phyloP scores from a whole-genome alignment of 2,329 filamentous ascomycete genomes.

The Ophiobolus disseminans region DNA sequence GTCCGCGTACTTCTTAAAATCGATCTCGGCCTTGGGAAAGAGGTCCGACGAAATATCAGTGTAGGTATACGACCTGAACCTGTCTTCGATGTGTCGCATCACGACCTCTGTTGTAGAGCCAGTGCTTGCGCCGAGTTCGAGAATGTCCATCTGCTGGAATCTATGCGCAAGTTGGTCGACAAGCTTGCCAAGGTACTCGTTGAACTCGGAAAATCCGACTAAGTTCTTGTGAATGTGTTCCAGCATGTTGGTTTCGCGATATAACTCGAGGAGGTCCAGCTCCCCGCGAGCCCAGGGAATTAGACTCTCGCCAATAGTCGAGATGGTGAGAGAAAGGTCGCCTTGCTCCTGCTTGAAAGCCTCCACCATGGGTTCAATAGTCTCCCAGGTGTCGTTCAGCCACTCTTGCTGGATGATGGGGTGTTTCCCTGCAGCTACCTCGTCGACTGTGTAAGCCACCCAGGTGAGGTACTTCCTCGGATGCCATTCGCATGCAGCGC shows the following conservation, averaged over 20 bases:
- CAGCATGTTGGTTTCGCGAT: conserved; percentile 11
- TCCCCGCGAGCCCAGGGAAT: too few relatives aligned
- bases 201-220: conserved; percentile 1
- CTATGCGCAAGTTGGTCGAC: conserved; percentile 6
- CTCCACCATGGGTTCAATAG: neutral
- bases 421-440: conserved; percentile 4
- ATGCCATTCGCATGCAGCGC: too few relatives aligned
- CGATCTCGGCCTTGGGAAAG: neutral
- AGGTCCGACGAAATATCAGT: conserved; percentile 17
- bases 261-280: too few relatives aligned
- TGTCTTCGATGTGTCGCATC: neutral
- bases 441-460: too few relatives aligned
- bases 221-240: conserved; percentile 5
- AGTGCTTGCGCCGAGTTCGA: conserved; percentile 9
- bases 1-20: conserved; percentile 3
- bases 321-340: too few relatives aligned
- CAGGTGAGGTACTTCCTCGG: too few relatives aligned
- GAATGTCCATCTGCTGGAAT: conserved; percentile 8
- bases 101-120: conserved; percentile 7
- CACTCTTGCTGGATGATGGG: neutral
- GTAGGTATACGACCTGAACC: conserved; percentile 12
- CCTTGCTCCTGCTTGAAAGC: too few relatives aligned
- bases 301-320: too few relatives aligned
- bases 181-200: neutral
- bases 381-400: neutral